Conservation (phyloP, 2,329 filamentous ascomycete genomes). For the Moelleriella libera region DNA sequence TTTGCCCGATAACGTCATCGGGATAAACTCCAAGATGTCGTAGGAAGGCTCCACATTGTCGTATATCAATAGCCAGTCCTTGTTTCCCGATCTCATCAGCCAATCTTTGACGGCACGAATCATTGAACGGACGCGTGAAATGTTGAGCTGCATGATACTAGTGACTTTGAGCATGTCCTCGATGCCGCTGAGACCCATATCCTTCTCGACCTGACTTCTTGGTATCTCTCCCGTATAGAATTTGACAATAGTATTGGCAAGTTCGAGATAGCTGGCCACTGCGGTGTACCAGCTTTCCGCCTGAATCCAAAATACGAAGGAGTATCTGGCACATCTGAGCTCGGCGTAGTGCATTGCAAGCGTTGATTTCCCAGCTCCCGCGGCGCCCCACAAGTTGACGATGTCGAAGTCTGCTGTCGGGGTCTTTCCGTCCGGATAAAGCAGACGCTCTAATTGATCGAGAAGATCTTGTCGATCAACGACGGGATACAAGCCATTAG, state of each 20-base stretch:
- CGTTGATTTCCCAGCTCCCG: constrained; percentile 11
- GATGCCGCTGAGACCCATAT: constrained; percentile 11
- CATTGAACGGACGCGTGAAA: constrained; percentile 9
- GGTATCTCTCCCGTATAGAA: constrained; percentile 9
- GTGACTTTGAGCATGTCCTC: constrained; percentile 12
- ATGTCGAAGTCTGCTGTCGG: constrained; percentile 7
- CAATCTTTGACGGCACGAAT: constrained; percentile 13
- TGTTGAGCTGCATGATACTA: constrained; percentile 10
- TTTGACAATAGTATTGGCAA: constrained; percentile 9
- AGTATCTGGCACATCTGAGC: constrained; percentile 7
- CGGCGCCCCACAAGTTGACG: constrained; percentile 9
- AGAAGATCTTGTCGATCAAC: constrained; percentile 8
- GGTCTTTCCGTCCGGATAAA: constrained; percentile 3
- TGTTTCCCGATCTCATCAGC: constrained; percentile 12
- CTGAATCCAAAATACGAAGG: constrained; percentile 13
- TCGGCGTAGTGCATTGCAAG: constrained; percentile 12
- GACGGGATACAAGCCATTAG: constrained; percentile 4
- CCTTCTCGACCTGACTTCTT: constrained; percentile 8
- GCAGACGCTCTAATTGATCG: constrained; percentile 7
- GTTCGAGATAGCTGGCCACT: constrained; percentile 11
- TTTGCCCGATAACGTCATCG: constrained; percentile 10
- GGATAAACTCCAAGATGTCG: constrained; percentile 12
- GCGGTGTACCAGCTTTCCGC: constrained; percentile 13
- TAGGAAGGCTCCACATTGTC: constrained; percentile 12
- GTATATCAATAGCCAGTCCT: constrained; percentile 11